Percentiles rank a stretch among this genome's conserved stretches.
Conservation (phyloP, 441 rosid species). For the Gossypium schwendimanii region DNA sequence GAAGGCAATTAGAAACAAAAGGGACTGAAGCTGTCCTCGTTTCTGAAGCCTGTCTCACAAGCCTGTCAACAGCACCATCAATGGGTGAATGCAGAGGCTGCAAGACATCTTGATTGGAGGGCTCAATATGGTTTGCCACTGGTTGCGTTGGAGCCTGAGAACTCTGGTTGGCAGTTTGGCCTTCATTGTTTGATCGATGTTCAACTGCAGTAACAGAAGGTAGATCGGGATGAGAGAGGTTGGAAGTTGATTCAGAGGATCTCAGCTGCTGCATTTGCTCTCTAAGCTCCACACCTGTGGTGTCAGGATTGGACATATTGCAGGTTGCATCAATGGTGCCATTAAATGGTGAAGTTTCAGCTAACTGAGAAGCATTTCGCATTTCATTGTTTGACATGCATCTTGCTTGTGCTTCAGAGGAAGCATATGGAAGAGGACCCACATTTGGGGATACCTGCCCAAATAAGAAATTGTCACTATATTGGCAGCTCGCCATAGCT, state of each 20-base stretch:
- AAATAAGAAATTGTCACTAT: constrained; percentile 11
- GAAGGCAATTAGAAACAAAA: constrained; percentile 21
- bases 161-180: constrained; percentile 17
- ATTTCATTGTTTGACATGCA: constrained; percentile 25
- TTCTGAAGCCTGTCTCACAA: constrained; percentile 16
- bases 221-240: constrained; percentile 8
- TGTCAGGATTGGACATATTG: constrained; percentile 16
- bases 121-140: constrained; percentile 24
- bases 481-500: neutral
- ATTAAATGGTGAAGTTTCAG: constrained; percentile 23
- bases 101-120: constrained; percentile 14
- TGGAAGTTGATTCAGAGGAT: constrained; percentile 11
- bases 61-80: constrained; percentile 13
- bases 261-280: constrained; percentile 8
- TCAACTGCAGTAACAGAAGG: constrained; percentile 23
- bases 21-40: constrained; percentile 18
- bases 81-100: constrained; percentile 24
- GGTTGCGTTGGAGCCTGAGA: constrained; percentile 20
- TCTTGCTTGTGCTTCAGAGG: constrained; percentile 26
- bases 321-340: constrained; percentile 20
- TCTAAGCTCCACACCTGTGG: constrained; percentile 9
- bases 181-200: constrained; percentile 21
- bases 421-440: constrained; percentile 22
- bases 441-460: constrained; percentile 31
- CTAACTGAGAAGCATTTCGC: constrained; percentile 23